Evolutionary conservation across 192 early-diverging fungal species (phyloP).

Genomic region (Backusella circina): DNA sequence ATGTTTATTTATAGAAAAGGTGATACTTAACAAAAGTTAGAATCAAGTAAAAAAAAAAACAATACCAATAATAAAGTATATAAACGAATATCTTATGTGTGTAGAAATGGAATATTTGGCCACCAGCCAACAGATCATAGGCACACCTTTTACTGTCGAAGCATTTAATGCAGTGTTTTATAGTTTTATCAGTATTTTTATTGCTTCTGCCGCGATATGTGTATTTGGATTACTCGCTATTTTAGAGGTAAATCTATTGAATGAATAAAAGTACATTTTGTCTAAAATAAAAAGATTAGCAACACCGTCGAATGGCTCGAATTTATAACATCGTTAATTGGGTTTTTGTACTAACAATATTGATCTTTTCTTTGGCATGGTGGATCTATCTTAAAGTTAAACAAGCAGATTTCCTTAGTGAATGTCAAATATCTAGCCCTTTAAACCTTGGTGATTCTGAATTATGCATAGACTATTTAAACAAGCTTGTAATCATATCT

Average conservation of each 20-base stretch:
- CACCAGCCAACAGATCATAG: background rate
- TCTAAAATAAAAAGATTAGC: background rate
- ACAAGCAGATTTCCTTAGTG: background rate
- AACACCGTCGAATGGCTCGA: background rate
- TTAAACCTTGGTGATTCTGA: background rate
- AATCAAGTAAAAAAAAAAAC: background rate
- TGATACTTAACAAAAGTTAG: background rate
- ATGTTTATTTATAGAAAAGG: conserved; percentile 3
- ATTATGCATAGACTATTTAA: background rate
- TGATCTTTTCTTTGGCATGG: background rate
- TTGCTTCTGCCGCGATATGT: background rate
- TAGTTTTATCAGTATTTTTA: background rate
- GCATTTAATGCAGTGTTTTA: background rate
- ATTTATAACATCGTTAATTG: background rate
- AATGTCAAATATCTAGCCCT: background rate
- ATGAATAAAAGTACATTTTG: background rate
- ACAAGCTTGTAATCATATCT: background rate
- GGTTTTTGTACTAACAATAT: background rate
- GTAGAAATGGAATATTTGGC: background rate
- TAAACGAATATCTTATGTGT: background rate
- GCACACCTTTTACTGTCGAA: background rate
- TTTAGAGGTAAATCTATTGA: background rate
- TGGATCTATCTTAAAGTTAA: background rate
- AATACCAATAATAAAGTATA: background rate
- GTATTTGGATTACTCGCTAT: background rate